Evolutionary conservation across 1,284 basidiomycete genomes (phyloP).

Genomic region (Cryptococcus floricola): DNA sequence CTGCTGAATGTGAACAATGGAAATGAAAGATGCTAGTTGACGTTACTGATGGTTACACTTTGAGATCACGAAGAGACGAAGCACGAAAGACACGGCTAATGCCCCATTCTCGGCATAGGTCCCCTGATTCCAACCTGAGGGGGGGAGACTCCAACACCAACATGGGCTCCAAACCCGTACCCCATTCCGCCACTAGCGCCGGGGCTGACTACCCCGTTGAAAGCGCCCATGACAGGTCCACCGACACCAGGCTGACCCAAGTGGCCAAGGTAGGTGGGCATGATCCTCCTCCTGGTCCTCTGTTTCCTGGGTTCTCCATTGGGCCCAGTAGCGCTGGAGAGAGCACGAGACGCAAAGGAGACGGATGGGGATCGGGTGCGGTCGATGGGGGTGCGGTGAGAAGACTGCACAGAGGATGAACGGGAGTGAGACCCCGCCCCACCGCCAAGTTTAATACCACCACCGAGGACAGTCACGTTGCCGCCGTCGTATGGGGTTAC

Average conservation of each 20-base stretch:
- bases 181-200: not conserved
- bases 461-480: slow-evolving; percentile 50
- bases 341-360: slow-evolving; percentile 40
- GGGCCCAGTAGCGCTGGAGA: slow-evolving; percentile 35
- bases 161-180: not conserved
- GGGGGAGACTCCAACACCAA: slow-evolving; percentile 11
- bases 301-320: slow-evolving; percentile 30
- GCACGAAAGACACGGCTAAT: not conserved
- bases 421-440: slow-evolving; percentile 22
- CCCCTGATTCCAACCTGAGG: slow-evolving; percentile 6
- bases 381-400: slow-evolving; percentile 22
- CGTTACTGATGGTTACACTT: too few species aligned
- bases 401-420: slow-evolving; percentile 26
- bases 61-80: not conserved
- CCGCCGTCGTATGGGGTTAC: slow-evolving; percentile 51
- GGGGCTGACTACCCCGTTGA: slow-evolving; percentile 14
- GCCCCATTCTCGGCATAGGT: slow-evolving; percentile 16
- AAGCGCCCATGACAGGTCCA: slow-evolving; percentile 38
- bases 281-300: slow-evolving; percentile 42
- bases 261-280: slow-evolving; percentile 45
- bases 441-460: slow-evolving; percentile 49
- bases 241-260: slow-evolving; percentile 42
- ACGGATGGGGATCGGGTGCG: slow-evolving; percentile 43
- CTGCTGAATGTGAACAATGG: too few species aligned
- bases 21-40: too few species aligned